phyloP scores from a whole-genome alignment of 1,284 basidiomycete species.

The Apiotrichum gracile region DNA sequence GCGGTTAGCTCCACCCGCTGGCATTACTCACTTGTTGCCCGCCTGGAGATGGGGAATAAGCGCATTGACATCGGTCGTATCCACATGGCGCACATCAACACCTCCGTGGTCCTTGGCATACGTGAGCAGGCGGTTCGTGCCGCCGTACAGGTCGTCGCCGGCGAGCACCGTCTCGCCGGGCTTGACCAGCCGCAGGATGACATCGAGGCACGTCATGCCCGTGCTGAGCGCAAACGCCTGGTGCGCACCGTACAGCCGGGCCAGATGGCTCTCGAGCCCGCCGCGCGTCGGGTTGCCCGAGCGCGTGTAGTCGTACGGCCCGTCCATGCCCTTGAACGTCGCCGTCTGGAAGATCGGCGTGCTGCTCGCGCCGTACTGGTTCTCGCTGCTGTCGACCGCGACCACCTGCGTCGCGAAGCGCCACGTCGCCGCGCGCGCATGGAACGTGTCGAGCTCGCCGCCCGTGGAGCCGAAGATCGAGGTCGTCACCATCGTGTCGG shows the following conservation, averaged over 20 bases:
- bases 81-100: constrained; percentile 86
- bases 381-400: constrained; percentile 79
- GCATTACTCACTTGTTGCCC: constrained; percentile 55
- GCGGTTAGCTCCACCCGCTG: constrained; percentile 14
- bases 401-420: constrained; percentile 55
- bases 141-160: constrained; percentile 96
- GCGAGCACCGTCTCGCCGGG: constrained; percentile 93
- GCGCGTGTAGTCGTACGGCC: constrained; percentile 83
- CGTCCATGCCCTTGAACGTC: constrained; percentile 93
- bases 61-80: constrained; percentile 63
- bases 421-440: constrained; percentile 35
- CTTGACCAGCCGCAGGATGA: constrained; percentile 88
- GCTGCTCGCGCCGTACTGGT: constrained; percentile 89
- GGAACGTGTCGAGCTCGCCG: constrained; percentile 27
- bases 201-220: constrained; percentile 96
- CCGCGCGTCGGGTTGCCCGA: constrained; percentile 95
- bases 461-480: constrained; percentile 27
- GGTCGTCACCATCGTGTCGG: constrained; percentile 18
- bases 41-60: constrained; percentile 62
- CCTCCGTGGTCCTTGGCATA: constrained; percentile 84
- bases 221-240: constrained; percentile 89
- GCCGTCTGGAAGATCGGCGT: constrained; percentile 97
- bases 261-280: constrained; percentile 90
- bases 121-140: constrained; percentile 90
- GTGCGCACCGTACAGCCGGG: constrained; percentile 82